Percentiles rank a stretch among this genome's conserved stretches.
These are phyloP conservation scores for Rhizophagus sp. DNA, from an alignment of 192 early-diverging fungal genomes.

Conservation along the genomic window DNA sequence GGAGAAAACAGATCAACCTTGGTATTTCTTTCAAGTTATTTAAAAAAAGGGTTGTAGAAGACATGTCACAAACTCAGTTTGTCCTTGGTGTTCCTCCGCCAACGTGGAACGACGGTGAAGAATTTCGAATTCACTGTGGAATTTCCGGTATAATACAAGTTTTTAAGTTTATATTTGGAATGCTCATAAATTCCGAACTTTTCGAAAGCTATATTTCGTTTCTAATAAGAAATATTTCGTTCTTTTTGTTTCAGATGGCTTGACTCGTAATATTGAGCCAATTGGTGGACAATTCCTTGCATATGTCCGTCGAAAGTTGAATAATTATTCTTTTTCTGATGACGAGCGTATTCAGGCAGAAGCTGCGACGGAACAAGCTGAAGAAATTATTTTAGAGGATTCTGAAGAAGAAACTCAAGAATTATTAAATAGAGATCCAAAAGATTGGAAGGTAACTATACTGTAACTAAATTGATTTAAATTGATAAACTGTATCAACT, in stretches of 20 bases:
- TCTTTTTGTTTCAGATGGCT: not conserved
- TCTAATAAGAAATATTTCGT: not conserved
- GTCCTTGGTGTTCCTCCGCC: constrained; percentile 13
- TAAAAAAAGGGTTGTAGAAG: not conserved
- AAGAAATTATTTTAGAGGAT: constrained; percentile 40
- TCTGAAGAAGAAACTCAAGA: constrained; percentile 67
- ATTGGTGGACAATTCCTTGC: constrained; percentile 60
- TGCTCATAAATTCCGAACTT: not conserved
- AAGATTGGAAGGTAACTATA: constrained; percentile 83
- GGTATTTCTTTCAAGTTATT: not conserved
- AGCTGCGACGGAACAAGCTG: constrained; percentile 43
- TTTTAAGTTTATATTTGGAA: not conserved
- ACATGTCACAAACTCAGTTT: constrained; percentile 1
- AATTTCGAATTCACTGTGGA: constrained; percentile 4
- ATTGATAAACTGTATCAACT: too few species aligned
- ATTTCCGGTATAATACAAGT: constrained; percentile 5
- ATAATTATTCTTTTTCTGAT: constrained; percentile 63
- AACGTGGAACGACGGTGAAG: not conserved
- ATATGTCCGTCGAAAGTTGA: constrained; percentile 59
- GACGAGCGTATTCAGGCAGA: constrained; percentile 55
- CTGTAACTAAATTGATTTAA: too few species aligned
- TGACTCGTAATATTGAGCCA: constrained; percentile 46
- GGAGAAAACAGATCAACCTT: not conserved
- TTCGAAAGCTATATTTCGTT: not conserved
- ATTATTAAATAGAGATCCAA: constrained; percentile 81